A percentile compares a stretch with the other conserved stretches of the same genome.
These are phyloP conservation scores for Camillea tinctor DNA, from an alignment of 2,329 filamentous ascomycete species.

Conservation along the genomic window DNA sequence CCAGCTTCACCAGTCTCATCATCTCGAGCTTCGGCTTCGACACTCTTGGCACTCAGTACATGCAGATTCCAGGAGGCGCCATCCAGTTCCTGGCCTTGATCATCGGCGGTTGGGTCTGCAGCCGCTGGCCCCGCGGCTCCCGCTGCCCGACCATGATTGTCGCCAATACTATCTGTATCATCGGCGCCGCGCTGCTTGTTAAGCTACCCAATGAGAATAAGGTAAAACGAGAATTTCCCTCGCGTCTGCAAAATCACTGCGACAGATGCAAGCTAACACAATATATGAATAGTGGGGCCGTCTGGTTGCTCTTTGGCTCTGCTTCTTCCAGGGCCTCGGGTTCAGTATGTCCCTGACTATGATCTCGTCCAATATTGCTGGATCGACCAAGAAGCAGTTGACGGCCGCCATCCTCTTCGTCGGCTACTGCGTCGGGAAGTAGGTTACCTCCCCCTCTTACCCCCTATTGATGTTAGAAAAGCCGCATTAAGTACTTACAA, in stretches of 20 bases:
- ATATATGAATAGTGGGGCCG: constrained; percentile 45
- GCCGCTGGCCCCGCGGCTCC: constrained; percentile 46
- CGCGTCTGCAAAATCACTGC: neutral
- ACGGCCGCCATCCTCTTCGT: constrained; percentile 31
- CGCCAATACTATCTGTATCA: constrained; percentile 54
- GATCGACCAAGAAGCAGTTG: constrained; percentile 34
- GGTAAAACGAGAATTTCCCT: constrained; percentile 14
- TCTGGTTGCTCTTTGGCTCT: constrained; percentile 55
- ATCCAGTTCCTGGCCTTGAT: constrained; percentile 55
- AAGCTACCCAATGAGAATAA: constrained; percentile 49
- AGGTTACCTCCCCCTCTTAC: neutral
- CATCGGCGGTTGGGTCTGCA: constrained; percentile 49
- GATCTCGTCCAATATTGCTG: constrained; percentile 34
- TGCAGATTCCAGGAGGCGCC: constrained; percentile 59
- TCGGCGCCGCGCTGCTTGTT: constrained; percentile 51
- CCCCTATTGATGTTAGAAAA: too few relatives aligned
- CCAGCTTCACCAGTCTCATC: constrained; percentile 38
- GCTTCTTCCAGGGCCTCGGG: constrained; percentile 33
- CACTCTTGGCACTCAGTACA: constrained; percentile 52
- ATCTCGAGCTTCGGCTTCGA: constrained; percentile 37
- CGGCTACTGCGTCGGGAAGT: constrained; percentile 33
- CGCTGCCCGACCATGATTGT: constrained; percentile 55
- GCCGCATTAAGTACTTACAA: neutral
- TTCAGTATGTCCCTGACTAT: constrained; percentile 35
- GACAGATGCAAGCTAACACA: neutral